These are phyloP conservation scores for Neurospora sp. DNA, from an alignment of 495 filamentous ascomycete species.

Conservation along the genomic window DNA sequence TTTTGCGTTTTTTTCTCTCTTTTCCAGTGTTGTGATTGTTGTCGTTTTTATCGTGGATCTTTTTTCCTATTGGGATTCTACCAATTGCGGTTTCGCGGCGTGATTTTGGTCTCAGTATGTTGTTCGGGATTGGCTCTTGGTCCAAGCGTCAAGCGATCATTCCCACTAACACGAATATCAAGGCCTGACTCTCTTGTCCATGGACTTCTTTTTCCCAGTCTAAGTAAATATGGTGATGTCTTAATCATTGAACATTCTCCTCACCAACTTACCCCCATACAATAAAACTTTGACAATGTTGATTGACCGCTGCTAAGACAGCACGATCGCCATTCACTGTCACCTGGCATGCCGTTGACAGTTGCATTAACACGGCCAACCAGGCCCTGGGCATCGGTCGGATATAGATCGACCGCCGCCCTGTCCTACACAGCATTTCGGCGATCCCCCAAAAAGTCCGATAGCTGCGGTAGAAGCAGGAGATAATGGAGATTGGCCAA, in stretches of 20 bases:
- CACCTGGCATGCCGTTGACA: background rate
- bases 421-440: background rate
- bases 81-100: background rate
- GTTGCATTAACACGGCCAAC: background rate
- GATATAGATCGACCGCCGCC: background rate
- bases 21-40: too few species aligned
- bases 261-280: background rate
- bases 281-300: background rate
- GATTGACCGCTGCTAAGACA: background rate
- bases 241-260: background rate
- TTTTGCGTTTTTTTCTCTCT: background rate
- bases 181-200: background rate
- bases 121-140: background rate
- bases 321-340: background rate
- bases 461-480: background rate
- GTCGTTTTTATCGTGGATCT: accelerated
- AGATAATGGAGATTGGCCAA: background rate
- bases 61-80: background rate
- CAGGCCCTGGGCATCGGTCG: background rate
- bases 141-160: background rate
- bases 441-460: background rate
- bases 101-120: background rate
- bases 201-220: background rate
- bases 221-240: background rate
- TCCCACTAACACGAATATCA: background rate